Evolutionary conservation across 805 yeast genomes (phyloP).

Genomic region (Ogataea naganishii): DNA sequence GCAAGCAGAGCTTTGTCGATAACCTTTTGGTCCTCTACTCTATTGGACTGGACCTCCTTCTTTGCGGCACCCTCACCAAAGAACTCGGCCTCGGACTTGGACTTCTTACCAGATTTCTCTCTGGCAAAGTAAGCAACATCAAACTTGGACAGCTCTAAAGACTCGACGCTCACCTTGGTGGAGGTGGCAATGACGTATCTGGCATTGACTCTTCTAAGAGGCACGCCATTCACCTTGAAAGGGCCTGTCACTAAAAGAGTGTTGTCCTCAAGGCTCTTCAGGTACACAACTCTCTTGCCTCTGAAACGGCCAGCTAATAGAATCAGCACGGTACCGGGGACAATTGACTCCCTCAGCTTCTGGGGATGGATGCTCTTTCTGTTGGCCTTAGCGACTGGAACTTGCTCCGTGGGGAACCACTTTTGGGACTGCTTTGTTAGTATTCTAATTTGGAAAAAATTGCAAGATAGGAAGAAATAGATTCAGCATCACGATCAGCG

Average conservation of each 20-base stretch:
- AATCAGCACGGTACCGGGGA: conserved; percentile 97
- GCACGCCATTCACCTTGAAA: conserved; percentile 99
- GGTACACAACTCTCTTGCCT: conserved; percentile 99
- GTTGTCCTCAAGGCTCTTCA: conserved; percentile 96
- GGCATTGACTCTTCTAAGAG: conserved; percentile 97
- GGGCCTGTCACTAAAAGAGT: conserved; percentile 97
- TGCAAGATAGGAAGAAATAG: too few relatives aligned
- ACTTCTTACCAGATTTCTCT: conserved; percentile 77
- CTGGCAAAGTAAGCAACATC: conserved; percentile 93
- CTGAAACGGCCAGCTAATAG: conserved; percentile 99
- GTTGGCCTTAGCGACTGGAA: conserved; percentile 75
- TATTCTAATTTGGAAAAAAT: too few relatives aligned
- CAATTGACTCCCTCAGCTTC: conserved; percentile 90
- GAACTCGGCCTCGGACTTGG: conserved; percentile 88
- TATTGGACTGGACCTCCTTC: conserved; percentile 85
- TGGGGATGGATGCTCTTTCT: conserved; percentile 91
- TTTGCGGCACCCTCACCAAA: conserved; percentile 71
- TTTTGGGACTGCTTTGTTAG: conserved; percentile 76
- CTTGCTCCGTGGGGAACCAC: conserved; percentile 93
- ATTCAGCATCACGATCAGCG: too few relatives aligned
- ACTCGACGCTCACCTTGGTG: conserved; percentile 73
- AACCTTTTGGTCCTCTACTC: conserved; percentile 93
- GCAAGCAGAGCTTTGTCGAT: conserved; percentile 89
- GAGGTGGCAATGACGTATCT: conserved; percentile 99
- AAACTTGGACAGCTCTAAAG: conserved; percentile 85